phyloP scores from a whole-genome alignment of 345 rosid species.

The Anacardium occidentale region DNA sequence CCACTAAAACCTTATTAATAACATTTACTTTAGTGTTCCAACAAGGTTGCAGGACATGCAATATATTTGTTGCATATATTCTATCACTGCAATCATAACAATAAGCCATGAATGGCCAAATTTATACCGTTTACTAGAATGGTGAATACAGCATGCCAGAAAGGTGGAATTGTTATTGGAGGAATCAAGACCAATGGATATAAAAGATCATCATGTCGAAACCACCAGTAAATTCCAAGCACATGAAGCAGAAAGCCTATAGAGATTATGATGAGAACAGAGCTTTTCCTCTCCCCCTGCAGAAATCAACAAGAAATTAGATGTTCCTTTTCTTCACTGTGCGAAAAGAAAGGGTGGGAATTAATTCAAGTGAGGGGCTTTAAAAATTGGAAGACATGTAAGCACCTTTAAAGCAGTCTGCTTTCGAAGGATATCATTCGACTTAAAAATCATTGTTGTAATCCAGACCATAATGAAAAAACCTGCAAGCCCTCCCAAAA shows the following conservation, averaged over 20 bases:
- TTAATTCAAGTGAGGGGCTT: background rate
- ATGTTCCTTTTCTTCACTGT: background rate
- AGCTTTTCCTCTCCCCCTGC: constrained; percentile 60
- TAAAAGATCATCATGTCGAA: constrained; percentile 41
- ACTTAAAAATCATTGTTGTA: constrained; percentile 55
- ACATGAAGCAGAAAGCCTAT: constrained; percentile 40
- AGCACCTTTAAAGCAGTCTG: constrained; percentile 64
- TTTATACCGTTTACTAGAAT: constrained; percentile 54
- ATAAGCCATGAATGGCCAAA: background rate
- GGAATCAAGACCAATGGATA: constrained; percentile 57
- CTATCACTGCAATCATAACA: background rate
- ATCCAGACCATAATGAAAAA: constrained; percentile 50
- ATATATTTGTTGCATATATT: background rate
- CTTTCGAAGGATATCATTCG: constrained; percentile 52
- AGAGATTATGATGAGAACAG: constrained; percentile 38
- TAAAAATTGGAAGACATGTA: background rate
- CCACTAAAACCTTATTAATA: background rate
- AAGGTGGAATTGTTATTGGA: constrained; percentile 50
- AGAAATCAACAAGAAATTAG: constrained; percentile 18
- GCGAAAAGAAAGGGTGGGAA: background rate
- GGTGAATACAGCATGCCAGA: constrained; percentile 62
- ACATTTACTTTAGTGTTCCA: background rate
- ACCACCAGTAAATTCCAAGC: constrained; percentile 51
- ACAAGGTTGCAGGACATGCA: background rate
- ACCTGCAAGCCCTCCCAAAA: constrained; percentile 33